Percentiles rank a stretch among this genome's conserved stretches.
Evolutionary conservation across 441 rosid species (phyloP).

Genomic region (Erysimum pusillum): DNA sequence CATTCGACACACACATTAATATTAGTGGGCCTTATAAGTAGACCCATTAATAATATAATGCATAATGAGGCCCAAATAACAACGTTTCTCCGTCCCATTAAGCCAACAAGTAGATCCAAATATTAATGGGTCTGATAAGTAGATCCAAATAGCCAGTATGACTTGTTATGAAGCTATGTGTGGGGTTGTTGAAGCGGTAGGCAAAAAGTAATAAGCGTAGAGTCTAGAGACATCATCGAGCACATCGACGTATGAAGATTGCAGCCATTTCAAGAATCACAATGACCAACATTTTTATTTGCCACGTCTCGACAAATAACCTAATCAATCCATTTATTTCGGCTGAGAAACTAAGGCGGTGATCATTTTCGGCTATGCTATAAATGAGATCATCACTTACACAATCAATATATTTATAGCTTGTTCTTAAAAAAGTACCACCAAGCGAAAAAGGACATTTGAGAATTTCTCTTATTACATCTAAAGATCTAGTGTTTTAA

Average conservation of each 20-base stretch:
- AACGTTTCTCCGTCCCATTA: no score
- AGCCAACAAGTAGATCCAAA: no score
- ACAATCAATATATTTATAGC: neutral
- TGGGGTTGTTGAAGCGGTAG: constrained; percentile 29
- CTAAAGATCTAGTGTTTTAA: neutral
- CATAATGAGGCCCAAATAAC: no score
- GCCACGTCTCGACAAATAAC: constrained; percentile 23
- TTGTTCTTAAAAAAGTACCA: constrained; percentile 1
- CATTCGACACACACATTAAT: no score
- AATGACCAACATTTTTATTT: constrained; percentile 1
- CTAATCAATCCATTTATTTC: constrained; percentile 19
- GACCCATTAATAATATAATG: no score
- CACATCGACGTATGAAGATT: constrained; percentile 38
- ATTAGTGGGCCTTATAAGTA: no score
- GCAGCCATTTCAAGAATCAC: constrained; percentile 45
- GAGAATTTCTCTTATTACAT: neutral
- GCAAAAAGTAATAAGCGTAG: neutral
- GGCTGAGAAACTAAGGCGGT: constrained; percentile 13
- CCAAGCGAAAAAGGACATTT: neutral
- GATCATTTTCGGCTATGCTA: constrained; percentile 9
- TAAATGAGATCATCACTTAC: constrained; percentile 25
- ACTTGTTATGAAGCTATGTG: constrained; percentile 22
- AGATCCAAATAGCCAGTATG: no score
- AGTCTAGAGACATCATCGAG: constrained; percentile 37
- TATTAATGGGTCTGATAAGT: no score